Evolutionary conservation across 108 stramenopile genomes (phyloP).

Genomic region (Cyclotella kingstonii): DNA sequence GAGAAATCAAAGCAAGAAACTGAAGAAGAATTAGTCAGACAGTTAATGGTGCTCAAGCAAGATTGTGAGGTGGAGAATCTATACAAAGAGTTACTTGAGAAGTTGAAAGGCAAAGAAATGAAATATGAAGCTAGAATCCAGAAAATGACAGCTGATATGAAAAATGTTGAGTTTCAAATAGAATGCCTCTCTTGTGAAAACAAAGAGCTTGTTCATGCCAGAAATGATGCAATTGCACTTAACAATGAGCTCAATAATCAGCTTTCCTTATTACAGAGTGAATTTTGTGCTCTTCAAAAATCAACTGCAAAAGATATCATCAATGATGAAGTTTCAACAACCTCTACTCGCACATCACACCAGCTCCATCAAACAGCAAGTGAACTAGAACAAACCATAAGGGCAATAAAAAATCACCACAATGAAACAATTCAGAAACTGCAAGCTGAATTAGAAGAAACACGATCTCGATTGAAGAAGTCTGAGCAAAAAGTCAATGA

Average conservation of each 20-base stretch:
- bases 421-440: slow-evolving; percentile 16
- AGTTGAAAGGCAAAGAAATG: slow-evolving; percentile 30
- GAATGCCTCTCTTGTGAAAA: slow-evolving; percentile 12
- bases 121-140: slow-evolving; percentile 16
- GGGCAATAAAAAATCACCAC: slow-evolving; percentile 41
- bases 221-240: slow-evolving; percentile 2
- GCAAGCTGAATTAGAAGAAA: slow-evolving; percentile 25
- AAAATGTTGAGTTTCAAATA: slow-evolving; percentile 2
- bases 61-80: slow-evolving; percentile 17
- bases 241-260: slow-evolving; percentile 5
- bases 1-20: too few species aligned
- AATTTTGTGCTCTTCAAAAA: slow-evolving; percentile 3
- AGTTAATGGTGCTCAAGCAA: slow-evolving; percentile 27
- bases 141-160: slow-evolving; percentile 1
- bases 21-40: slow-evolving; percentile 16
- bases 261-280: not conserved
- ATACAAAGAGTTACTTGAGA: slow-evolving; percentile 28
- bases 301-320: not conserved
- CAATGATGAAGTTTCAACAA: slow-evolving; percentile 27
- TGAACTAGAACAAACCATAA: slow-evolving; percentile 33
- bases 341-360: slow-evolving; percentile 15
- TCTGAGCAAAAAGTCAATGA: slow-evolving; percentile 40
- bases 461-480: slow-evolving; percentile 29
- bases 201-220: slow-evolving; percentile 3
- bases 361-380: slow-evolving; percentile 25